A percentile compares a stretch with the other conserved stretches of the same genome.
These are phyloP conservation scores for Pinus albicaulis DNA, from an alignment of 75 land plant genomes.

Conservation along the genomic window DNA sequence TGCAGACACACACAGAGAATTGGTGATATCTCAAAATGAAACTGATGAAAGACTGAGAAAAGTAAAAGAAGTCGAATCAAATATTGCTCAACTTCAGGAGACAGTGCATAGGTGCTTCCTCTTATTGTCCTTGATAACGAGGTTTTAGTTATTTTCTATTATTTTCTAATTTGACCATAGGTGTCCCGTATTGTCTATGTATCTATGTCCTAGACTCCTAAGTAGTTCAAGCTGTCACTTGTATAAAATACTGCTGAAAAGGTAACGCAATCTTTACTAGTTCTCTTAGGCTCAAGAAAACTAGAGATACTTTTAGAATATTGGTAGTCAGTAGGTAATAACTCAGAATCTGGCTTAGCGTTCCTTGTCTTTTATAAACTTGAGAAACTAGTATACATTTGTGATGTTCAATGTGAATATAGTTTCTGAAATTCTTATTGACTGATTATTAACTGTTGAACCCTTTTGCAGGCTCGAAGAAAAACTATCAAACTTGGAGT, in stretches of 20 bases:
- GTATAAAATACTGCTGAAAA: not conserved
- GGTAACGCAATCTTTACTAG: not conserved
- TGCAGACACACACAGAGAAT: constrained; percentile 50
- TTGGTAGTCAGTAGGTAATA: not conserved
- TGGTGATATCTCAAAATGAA: constrained; percentile 49
- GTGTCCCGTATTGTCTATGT: too few relatives aligned
- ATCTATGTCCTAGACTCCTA: not conserved
- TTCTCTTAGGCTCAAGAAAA: not conserved
- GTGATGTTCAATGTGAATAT: not conserved
- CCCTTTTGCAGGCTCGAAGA: constrained; percentile 63
- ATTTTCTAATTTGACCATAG: not conserved
- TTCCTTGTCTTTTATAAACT: not conserved
- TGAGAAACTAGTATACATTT: not conserved
- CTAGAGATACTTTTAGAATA: not conserved
- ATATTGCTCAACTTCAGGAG: constrained; percentile 53
- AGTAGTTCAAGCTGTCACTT: not conserved
- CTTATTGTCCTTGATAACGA: not conserved
- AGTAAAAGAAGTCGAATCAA: constrained; percentile 58
- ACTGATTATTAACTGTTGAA: not conserved
- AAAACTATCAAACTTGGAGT: constrained; percentile 68
- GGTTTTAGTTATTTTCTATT: not conserved
- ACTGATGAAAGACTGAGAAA: constrained; percentile 49
- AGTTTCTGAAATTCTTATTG: not conserved
- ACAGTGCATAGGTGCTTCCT: constrained; percentile 61
- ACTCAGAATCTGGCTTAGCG: not conserved